These are phyloP conservation scores for Lasiosphaeriaceae sp. DNA, from an alignment of 495 filamentous ascomycete genomes.

Conservation along the genomic window DNA sequence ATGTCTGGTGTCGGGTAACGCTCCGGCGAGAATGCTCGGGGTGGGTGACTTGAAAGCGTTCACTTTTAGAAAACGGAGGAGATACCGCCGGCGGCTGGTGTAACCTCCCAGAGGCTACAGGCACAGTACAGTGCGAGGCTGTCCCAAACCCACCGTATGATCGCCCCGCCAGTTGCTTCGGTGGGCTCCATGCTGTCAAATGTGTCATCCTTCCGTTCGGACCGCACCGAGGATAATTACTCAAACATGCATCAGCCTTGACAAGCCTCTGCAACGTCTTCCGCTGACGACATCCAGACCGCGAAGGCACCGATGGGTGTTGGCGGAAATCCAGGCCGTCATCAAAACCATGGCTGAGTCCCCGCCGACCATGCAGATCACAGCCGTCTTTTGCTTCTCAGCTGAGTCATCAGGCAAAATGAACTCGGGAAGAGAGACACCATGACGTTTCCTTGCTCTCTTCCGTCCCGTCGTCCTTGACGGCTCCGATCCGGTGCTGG, in stretches of 20 bases:
- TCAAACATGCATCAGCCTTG: background rate
- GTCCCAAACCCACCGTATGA: background rate
- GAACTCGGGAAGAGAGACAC: background rate
- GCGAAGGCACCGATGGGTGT: background rate
- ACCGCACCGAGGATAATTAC: slow-evolving; percentile 7
- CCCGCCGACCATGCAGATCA: background rate
- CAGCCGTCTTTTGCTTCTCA: background rate
- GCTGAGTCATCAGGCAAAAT: background rate
- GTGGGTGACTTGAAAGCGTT: background rate
- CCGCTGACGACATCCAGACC: slow-evolving; percentile 5
- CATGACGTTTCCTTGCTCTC: background rate
- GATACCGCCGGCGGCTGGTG: background rate
- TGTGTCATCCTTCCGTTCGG: slow-evolving; percentile 15
- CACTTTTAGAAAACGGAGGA: background rate
- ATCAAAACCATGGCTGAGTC: background rate
- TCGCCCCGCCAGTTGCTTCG: background rate
- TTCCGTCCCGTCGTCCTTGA: background rate
- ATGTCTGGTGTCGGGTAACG: background rate
- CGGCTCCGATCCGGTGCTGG: slow-evolving; percentile 4
- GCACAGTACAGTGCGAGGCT: background rate
- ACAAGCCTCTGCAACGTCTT: background rate
- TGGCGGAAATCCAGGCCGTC: too few species aligned
- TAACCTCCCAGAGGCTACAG: background rate
- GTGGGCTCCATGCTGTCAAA: background rate
- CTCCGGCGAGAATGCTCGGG: background rate